These are phyloP conservation scores for Anethum foeniculum DNA, from an alignment of 140 eudicot genomes.

Conservation along the genomic window DNA sequence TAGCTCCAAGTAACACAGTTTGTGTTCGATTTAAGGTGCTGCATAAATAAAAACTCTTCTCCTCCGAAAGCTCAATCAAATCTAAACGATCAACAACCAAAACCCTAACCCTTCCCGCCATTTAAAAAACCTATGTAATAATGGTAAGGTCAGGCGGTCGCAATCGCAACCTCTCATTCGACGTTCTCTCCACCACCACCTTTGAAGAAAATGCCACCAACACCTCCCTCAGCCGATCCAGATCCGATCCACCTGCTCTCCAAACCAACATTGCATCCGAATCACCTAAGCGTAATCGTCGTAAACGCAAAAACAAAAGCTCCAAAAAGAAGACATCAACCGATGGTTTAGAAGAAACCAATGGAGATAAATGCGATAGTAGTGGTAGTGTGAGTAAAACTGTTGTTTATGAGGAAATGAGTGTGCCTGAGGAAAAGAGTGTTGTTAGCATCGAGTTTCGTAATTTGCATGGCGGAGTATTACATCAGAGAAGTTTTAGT, in stretches of 20 bases:
- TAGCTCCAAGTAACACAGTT: neutral
- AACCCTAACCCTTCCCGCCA: neutral
- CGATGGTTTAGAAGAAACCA: constrained; percentile 12
- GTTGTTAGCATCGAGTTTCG: neutral
- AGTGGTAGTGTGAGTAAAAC: constrained; percentile 1
- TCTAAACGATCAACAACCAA: neutral
- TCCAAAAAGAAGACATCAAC: neutral
- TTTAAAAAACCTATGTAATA: neutral
- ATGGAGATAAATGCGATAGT: neutral
- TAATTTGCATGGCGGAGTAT: neutral
- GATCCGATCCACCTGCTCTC: constrained; percentile 27
- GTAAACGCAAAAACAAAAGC: constrained; percentile 26
- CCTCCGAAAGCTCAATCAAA: neutral
- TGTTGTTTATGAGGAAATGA: constrained; percentile 38
- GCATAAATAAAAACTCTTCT: neutral
- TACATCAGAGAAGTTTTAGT: neutral
- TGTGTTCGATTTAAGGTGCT: neutral
- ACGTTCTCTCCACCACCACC: constrained; percentile 35
- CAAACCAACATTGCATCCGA: constrained; percentile 7
- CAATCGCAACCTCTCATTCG: constrained; percentile 42
- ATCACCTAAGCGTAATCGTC: constrained; percentile 19
- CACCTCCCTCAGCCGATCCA: constrained; percentile 34
- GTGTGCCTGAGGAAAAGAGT: constrained; percentile 24
- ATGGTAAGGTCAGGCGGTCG: constrained; percentile 47
- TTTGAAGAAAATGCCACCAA: constrained; percentile 39